Conservation (phyloP, 2,329 filamentous ascomycete genomes). For the Pseudocercospora eumusae region DNA sequence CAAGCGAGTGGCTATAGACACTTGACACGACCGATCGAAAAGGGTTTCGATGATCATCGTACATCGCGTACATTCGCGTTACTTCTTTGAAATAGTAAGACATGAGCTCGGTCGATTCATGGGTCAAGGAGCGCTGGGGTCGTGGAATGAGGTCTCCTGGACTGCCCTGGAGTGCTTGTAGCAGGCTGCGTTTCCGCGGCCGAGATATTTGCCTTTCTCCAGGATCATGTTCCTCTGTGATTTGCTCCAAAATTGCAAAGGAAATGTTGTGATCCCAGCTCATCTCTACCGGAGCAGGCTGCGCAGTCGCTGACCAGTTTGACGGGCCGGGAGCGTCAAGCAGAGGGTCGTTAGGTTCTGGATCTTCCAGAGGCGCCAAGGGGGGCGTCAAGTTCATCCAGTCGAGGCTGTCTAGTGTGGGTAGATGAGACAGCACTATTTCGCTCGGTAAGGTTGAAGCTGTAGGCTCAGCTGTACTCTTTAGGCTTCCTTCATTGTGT, state of each 20-base stretch:
- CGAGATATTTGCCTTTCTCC: neutral
- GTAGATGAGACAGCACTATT: neutral
- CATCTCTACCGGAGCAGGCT: conserved; percentile 1
- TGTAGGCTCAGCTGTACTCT: neutral
- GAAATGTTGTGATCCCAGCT: neutral
- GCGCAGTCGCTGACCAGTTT: neutral
- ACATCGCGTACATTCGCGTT: conserved; percentile 26
- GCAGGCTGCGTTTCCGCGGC: conserved; percentile 16
- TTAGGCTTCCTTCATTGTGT: neutral
- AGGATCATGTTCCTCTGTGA: neutral
- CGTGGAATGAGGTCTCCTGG: conserved; percentile 12
- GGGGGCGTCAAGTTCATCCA: neutral
- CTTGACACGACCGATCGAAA: conserved; percentile 28
- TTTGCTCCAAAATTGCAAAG: neutral
- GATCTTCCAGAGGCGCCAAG: neutral
- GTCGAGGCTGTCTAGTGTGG: neutral
- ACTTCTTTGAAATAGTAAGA: conserved; percentile 31
- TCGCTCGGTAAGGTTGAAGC: neutral
- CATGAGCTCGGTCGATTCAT: conserved; percentile 26
- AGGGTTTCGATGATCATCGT: conserved; percentile 25
- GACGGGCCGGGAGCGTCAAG: neutral
- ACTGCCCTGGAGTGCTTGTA: conserved; percentile 20
- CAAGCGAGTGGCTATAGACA: conserved; percentile 25
- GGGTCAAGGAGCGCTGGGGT: conserved; percentile 20
- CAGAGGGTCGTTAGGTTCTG: neutral